A percentile compares a stretch with the other conserved stretches of the same genome.
These are phyloP conservation scores for Penicillium sp. DNA, from an alignment of 2,329 filamentous ascomycete species.

Conservation along the genomic window DNA sequence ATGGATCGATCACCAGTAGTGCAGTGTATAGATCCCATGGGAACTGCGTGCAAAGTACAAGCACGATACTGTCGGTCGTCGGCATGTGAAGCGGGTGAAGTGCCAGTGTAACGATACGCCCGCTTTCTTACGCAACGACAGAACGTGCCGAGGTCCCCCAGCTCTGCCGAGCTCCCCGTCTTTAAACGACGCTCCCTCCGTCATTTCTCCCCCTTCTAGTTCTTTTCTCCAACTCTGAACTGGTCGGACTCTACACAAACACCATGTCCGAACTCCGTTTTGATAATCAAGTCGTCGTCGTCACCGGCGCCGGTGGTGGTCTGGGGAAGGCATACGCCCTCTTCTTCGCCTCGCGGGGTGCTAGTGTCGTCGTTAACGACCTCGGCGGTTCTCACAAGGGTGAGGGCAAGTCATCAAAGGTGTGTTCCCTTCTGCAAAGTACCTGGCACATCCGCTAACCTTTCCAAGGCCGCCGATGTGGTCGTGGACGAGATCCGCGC, in stretches of 20 bases:
- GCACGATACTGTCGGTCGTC: constrained; percentile 15
- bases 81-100: constrained; percentile 35
- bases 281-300: constrained; percentile 84
- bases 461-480: constrained; percentile 59
- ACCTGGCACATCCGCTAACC: constrained; percentile 27
- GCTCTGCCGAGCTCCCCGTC: constrained; percentile 31
- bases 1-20: background rate
- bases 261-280: constrained; percentile 72
- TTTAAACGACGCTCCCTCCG: constrained; percentile 28
- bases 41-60: constrained; percentile 1
- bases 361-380: constrained; percentile 95
- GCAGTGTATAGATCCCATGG: background rate
- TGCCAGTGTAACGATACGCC: constrained; percentile 26
- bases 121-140: constrained; percentile 13
- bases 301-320: constrained; percentile 82
- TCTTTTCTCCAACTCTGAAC: constrained; percentile 19
- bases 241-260: constrained; percentile 16
- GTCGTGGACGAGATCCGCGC: constrained; percentile 60
- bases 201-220: constrained; percentile 10
- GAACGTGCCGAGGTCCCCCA: constrained; percentile 36
- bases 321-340: constrained; percentile 78
- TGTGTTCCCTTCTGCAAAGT: constrained; percentile 37
- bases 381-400: constrained; percentile 90
- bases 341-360: constrained; percentile 89
- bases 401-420: constrained; percentile 82